Base-by-base conservation (phyloP, 2,329 filamentous ascomycete species). In the Colletotrichum sp. region DNA sequence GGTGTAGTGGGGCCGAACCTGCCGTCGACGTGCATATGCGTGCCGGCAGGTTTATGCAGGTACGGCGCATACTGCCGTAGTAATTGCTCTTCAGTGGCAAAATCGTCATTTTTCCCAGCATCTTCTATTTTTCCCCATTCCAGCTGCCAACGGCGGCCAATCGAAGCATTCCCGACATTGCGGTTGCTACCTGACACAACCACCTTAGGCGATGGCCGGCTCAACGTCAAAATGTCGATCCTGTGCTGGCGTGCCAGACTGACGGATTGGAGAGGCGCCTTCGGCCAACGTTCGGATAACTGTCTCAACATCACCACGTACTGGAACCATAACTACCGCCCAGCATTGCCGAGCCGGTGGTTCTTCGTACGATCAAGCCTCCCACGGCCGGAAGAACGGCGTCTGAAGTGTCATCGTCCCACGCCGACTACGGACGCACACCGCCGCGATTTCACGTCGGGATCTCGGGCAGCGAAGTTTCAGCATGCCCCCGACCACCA, bases 21-120 rank as follows among this genome's bases (percentile, higher is more conserved):
- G 63, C 63, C 36, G 30, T 32, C n/a, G 43, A 24, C 43, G 58
- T 55, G 58, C 30, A 38, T 66, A 24, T 65, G 24, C 38, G 55
- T 72, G 9, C 55, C 2, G 43, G 48, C 36, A 38, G 28, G 64
- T 43, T 34, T 43, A 75, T 68, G 73, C 73, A 76, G 74, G 74
- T 74, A 76, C 74, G 64, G 48, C 48, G 65, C 70, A 69, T 34
- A 36, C 34, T 36, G 34, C 34, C 34, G 2, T 36, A 3, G 32
- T 34, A 43, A 26, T 65, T n/a, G 28, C 8, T 67, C 26, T 24
- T 34, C 65, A 10, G 30, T 57, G 48, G 65, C 65, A 67, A 67
- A 67, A 52, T 52, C 43, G 6, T 52, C 43, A 52, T 52, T 24
- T 30, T n/a, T 18, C 18, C n/a, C 36, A 24, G 36, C 2, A 32